Evolutionary conservation across 2,329 filamentous ascomycete genomes (phyloP).

Genomic region (Hymenotorrendiella dingleyae): DNA sequence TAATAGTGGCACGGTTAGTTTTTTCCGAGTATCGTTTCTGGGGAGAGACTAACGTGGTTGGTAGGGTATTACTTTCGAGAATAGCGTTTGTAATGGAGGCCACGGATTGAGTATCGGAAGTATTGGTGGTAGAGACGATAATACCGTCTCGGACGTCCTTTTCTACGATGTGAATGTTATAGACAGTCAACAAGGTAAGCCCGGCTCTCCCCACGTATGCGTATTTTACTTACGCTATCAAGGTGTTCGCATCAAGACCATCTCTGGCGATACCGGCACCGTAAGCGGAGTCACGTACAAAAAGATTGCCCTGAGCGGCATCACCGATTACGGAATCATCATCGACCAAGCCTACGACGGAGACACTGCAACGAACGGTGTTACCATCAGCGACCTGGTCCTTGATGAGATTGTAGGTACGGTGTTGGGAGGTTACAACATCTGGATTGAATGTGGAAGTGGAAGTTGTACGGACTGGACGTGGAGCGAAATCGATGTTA

Average conservation of each 20-base stretch:
- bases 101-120: slow-evolving; percentile 50
- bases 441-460: slow-evolving; percentile 47
- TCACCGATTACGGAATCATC: slow-evolving; percentile 45
- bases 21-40: too few relatives aligned
- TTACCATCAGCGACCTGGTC: slow-evolving; percentile 44
- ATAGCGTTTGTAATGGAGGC: slow-evolving; percentile 22
- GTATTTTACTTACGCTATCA: too few relatives aligned
- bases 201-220: too few relatives aligned
- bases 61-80: slow-evolving; percentile 18
- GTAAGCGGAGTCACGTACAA: slow-evolving; percentile 47
- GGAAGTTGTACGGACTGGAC: slow-evolving; percentile 27
- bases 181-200: slow-evolving; percentile 46
- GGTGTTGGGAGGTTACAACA: slow-evolving; percentile 18
- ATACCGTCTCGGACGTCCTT: slow-evolving; percentile 46
- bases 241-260: slow-evolving; percentile 56
- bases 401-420: slow-evolving; percentile 38
- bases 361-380: slow-evolving; percentile 38
- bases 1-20: slow-evolving; percentile 50
- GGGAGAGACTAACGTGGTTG: too few relatives aligned
- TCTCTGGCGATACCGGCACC: slow-evolving; percentile 43
- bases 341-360: slow-evolving; percentile 49
- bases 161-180: slow-evolving; percentile 41
- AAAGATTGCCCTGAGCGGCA: slow-evolving; percentile 44
- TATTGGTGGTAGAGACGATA: slow-evolving; percentile 49
- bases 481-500: slow-evolving; percentile 42